Evolutionary conservation across 2,329 filamentous ascomycete genomes (phyloP).

Genomic region (Scleromitrula shiraiana): DNA sequence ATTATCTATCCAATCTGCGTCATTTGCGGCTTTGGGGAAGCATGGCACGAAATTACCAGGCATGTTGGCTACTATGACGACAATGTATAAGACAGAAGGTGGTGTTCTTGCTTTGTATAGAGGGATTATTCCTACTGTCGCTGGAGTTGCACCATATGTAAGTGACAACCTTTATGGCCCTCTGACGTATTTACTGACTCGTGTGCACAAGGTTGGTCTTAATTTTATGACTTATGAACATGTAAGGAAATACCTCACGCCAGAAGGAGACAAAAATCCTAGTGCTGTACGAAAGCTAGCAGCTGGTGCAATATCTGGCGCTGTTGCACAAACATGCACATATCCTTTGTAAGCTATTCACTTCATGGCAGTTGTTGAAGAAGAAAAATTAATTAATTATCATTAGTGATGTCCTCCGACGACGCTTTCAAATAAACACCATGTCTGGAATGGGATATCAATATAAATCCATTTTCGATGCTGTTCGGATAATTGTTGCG

Average conservation of each 20-base stretch:
- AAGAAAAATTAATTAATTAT: constrained; percentile 12
- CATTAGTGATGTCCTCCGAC: constrained; percentile 75
- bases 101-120: constrained; percentile 82
- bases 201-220: constrained; percentile 88
- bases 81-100: constrained; percentile 89
- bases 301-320: constrained; percentile 90
- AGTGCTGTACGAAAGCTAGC: constrained; percentile 70
- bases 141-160: constrained; percentile 91
- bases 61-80: constrained; percentile 77
- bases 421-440: constrained; percentile 96
- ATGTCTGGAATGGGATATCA: constrained; percentile 98
- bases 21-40: constrained; percentile 67
- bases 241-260: constrained; percentile 74
- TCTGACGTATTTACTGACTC: constrained; percentile 2
- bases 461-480: constrained; percentile 81
- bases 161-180: constrained; percentile 21
- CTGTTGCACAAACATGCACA: constrained; percentile 93
- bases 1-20: constrained; percentile 94
- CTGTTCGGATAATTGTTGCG: constrained; percentile 69
- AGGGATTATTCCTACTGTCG: constrained; percentile 87
- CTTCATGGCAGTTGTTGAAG: constrained; percentile 13
- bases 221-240: constrained; percentile 99
- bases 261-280: constrained; percentile 80
- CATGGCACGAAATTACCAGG: constrained; percentile 65
- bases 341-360: constrained; percentile 78